Percentiles rank a stretch among this genome's conserved stretches.
phyloP scores from a whole-genome alignment of 2,329 filamentous ascomycete species.

The Aureobasidium sp. region DNA sequence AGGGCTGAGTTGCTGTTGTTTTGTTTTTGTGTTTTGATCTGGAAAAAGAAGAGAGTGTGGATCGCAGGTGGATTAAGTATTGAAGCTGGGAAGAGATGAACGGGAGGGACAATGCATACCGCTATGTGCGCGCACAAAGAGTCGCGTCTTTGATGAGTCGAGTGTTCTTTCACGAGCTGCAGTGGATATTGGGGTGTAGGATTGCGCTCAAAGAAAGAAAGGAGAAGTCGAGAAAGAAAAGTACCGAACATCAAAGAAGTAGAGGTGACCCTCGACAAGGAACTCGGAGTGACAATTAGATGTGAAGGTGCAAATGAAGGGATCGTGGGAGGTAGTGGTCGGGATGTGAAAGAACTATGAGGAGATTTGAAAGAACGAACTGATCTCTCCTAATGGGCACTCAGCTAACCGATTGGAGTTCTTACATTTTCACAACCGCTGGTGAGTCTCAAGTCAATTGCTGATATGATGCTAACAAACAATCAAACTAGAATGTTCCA shows the following conservation, averaged over 20 bases:
- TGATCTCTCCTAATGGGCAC: too few species aligned
- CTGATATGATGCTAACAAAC: too few species aligned
- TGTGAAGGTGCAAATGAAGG: neutral
- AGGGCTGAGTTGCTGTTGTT: neutral
- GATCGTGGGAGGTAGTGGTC: neutral
- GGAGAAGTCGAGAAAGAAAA: neutral
- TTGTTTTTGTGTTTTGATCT: conserved; percentile 4
- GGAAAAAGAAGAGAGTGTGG: neutral
- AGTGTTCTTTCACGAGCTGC: neutral
- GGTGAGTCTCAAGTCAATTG: too few species aligned
- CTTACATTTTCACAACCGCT: too few species aligned
- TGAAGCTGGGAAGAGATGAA: neutral
- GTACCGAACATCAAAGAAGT: neutral
- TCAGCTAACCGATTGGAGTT: too few species aligned
- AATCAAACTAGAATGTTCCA: too few species aligned
- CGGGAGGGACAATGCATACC: neutral
- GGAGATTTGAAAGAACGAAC: too few species aligned
- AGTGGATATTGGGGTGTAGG: neutral
- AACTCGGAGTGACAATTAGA: neutral
- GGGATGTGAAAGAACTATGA: neutral
- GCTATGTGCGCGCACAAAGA: neutral
- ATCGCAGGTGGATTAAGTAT: neutral
- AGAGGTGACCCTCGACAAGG: neutral
- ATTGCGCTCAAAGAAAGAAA: neutral
- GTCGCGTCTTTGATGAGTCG: neutral